Evolutionary conservation across 805 yeast species (phyloP).

Genomic region (Martiniozyma abietophila): DNA sequence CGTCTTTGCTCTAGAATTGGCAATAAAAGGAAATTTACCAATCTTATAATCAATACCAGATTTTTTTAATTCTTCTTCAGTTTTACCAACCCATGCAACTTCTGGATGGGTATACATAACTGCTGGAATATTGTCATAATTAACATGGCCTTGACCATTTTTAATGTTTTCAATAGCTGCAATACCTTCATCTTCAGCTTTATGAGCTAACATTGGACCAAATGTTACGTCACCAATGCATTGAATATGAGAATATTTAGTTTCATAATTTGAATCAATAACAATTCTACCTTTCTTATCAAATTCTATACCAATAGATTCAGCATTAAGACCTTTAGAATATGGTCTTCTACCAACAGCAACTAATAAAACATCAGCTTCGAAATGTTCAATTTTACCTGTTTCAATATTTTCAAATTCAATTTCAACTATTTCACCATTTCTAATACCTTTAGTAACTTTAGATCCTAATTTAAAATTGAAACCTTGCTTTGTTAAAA

Average conservation of each 20-base stretch:
- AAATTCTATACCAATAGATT: slow-evolving; percentile 78
- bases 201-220: slow-evolving; percentile 99
- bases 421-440: slow-evolving; percentile 80
- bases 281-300: slow-evolving; percentile 92
- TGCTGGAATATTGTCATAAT: slow-evolving; percentile 95
- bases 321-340: slow-evolving; percentile 82
- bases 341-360: slow-evolving; percentile 99
- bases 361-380: slow-evolving; percentile 88
- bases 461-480: slow-evolving; percentile 89
- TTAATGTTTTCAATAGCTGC: slow-evolving; percentile 96
- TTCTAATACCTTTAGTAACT: slow-evolving; percentile 77
- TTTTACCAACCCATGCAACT: slow-evolving; percentile 98
- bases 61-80: slow-evolving; percentile 47
- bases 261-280: slow-evolving; percentile 87
- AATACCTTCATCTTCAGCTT: slow-evolving; percentile 99
- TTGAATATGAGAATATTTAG: slow-evolving; percentile 87
- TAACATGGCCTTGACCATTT: slow-evolving; percentile 93
- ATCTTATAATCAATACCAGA: slow-evolving; percentile 86
- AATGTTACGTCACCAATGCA: slow-evolving; percentile 98
- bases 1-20: slow-evolving; percentile 99
- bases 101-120: slow-evolving; percentile 99
- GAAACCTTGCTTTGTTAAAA: slow-evolving; percentile 89
- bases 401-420: slow-evolving; percentile 84
- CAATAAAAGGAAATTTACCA: slow-evolving; percentile 98
- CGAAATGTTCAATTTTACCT: slow-evolving; percentile 69